These are phyloP conservation scores for Cercospora zeae-maydis DNA, from an alignment of 2,329 filamentous ascomycete genomes.

Conservation along the genomic window DNA sequence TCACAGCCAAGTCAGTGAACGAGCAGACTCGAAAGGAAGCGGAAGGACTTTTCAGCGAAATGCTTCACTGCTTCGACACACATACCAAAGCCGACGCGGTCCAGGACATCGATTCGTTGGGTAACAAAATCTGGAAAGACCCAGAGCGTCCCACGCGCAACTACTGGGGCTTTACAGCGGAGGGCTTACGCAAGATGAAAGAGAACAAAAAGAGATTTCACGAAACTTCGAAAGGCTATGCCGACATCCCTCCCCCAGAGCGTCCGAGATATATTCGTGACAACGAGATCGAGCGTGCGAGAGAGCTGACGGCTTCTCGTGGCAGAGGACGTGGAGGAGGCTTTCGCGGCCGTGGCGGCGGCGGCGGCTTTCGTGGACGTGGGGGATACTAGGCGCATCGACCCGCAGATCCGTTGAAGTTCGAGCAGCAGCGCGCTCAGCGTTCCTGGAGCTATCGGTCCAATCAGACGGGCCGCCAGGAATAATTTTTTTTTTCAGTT, in stretches of 20 bases:
- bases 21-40: slow-evolving; percentile 26
- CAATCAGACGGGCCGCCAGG: not conserved
- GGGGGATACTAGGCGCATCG: slow-evolving; percentile 4
- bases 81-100: slow-evolving; percentile 30
- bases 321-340: slow-evolving; percentile 12
- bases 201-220: slow-evolving; percentile 20
- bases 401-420: not conserved
- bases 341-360: slow-evolving; percentile 11
- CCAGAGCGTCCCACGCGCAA: slow-evolving; percentile 32
- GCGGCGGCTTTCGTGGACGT: slow-evolving; percentile 15
- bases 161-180: slow-evolving; percentile 32
- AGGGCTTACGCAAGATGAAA: slow-evolving; percentile 26
- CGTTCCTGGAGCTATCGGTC: not conserved
- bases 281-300: slow-evolving; percentile 23
- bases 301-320: slow-evolving; percentile 21
- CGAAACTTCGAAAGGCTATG: slow-evolving; percentile 24
- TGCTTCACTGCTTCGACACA: slow-evolving; percentile 29
- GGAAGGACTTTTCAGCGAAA: slow-evolving; percentile 24
- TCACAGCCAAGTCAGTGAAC: slow-evolving; percentile 22
- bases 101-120: slow-evolving; percentile 33
- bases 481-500: too few species aligned
- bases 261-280: slow-evolving; percentile 16
- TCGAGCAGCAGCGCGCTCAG: not conserved
- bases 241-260: slow-evolving; percentile 16
- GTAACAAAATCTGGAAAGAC: slow-evolving; percentile 35